Evolutionary conservation across 2,329 filamentous ascomycete species (phyloP).

Genomic region (Botrytis fragariae): DNA sequence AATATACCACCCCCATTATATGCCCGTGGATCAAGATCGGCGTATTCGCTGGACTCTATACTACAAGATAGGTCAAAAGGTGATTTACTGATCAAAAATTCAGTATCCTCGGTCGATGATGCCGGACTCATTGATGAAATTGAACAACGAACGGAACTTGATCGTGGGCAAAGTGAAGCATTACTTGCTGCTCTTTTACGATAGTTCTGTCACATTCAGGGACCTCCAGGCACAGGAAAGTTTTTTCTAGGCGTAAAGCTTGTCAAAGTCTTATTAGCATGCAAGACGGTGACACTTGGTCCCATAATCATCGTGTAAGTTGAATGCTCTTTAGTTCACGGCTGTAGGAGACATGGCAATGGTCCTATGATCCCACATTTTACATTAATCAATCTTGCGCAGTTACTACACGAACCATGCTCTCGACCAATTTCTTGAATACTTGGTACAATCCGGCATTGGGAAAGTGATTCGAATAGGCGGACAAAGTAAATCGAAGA

Average conservation of each 20-base stretch:
- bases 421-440: slow-evolving; percentile 47
- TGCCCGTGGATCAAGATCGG: slow-evolving; percentile 22
- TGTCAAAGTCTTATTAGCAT: slow-evolving; percentile 39
- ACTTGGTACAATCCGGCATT: slow-evolving; percentile 45
- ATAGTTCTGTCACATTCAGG: slow-evolving; percentile 45
- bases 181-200: slow-evolving; percentile 32
- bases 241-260: slow-evolving; percentile 35
- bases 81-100: slow-evolving; percentile 13
- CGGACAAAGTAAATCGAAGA: slow-evolving; percentile 29
- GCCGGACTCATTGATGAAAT: slow-evolving; percentile 25
- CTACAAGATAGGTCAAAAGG: slow-evolving; percentile 24
- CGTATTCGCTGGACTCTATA: slow-evolving; percentile 26
- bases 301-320: slow-evolving; percentile 41
- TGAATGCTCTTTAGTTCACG: neutral
- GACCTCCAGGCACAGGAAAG: slow-evolving; percentile 35
- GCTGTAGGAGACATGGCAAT: neutral
- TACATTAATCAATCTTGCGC: neutral
- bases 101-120: slow-evolving; percentile 17
- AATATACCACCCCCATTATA: slow-evolving; percentile 30
- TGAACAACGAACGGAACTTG: slow-evolving; percentile 26
- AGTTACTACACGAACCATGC: slow-evolving; percentile 38
- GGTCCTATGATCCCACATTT: neutral
- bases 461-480: slow-evolving; percentile 51
- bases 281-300: slow-evolving; percentile 33
- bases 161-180: slow-evolving; percentile 43